phyloP scores from a whole-genome alignment of 108 stramenopile species.

The Fragilaria radians region DNA sequence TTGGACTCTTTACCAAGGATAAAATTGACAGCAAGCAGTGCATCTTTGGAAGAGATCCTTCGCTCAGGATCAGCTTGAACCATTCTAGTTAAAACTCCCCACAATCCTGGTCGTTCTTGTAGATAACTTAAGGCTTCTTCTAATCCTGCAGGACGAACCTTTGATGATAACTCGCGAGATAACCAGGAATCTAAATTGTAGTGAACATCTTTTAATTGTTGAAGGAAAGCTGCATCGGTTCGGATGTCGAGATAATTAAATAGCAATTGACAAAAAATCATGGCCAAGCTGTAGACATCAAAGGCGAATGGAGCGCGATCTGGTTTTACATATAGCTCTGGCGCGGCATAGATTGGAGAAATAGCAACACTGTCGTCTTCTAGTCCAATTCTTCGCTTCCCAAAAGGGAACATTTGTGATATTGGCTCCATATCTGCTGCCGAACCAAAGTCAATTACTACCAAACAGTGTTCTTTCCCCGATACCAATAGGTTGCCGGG shows the following conservation, averaged over 20 bases:
- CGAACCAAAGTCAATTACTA: constrained; percentile 75
- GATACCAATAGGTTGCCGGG: constrained; percentile 60
- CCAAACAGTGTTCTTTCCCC: constrained; percentile 12
- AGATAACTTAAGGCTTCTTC: constrained; percentile 59
- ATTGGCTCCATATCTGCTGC: constrained; percentile 69
- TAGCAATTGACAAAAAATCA: constrained; percentile 68
- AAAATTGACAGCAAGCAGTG: constrained; percentile 26
- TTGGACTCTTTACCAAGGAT: constrained; percentile 19
- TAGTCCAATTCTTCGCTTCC: constrained; percentile 40
- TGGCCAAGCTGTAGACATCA: constrained; percentile 60
- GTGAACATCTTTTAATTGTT: constrained; percentile 48
- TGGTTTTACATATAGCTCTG: constrained; percentile 50
- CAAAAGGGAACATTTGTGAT: constrained; percentile 17
- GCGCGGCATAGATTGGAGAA: constrained; percentile 70
- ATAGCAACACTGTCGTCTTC: constrained; percentile 52
- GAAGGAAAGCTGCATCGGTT: constrained; percentile 62
- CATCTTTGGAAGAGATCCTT: constrained; percentile 41
- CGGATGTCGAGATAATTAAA: constrained; percentile 72
- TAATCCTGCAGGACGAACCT: constrained; percentile 39
- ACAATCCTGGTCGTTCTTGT: constrained; percentile 57
- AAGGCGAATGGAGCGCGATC: constrained; percentile 36
- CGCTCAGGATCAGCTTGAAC: constrained; percentile 40
- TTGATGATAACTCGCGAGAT: constrained; percentile 29
- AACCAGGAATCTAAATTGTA: constrained; percentile 75
- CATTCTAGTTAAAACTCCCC: constrained; percentile 54